phyloP scores from a whole-genome alignment of 1,139 yeast species.

The Debaryomycetaceae sp. region DNA sequence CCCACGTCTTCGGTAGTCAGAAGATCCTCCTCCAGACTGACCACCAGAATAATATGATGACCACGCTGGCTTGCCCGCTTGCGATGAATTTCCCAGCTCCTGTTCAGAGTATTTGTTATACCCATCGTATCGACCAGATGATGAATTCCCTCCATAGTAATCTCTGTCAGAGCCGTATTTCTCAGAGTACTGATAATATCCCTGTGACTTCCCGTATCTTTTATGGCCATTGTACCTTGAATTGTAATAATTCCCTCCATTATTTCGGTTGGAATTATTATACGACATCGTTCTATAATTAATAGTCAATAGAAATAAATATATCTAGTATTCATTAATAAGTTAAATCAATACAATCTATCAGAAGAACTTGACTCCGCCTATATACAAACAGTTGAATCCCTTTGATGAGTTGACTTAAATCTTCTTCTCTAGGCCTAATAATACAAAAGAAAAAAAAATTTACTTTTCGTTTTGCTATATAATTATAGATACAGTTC shows the following conservation, averaged over 20 bases:
- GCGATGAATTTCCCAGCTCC: background rate
- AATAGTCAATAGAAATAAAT: background rate
- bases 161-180: constrained; percentile 4
- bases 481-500: too few relatives aligned
- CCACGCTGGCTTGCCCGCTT: background rate
- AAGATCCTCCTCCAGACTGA: background rate
- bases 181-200: background rate
- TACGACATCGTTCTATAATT: constrained; percentile 7
- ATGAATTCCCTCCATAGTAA: constrained; percentile 13
- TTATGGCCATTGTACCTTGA: constrained; percentile 10
- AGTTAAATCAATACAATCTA: too few relatives aligned
- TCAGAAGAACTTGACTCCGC: too few relatives aligned
- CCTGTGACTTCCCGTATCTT: constrained; percentile 2
- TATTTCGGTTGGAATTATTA: constrained; percentile 8
- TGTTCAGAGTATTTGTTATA: constrained; percentile 3
- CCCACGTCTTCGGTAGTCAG: background rate
- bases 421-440: too few relatives aligned
- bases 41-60: background rate
- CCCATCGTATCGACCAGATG: constrained; percentile 2
- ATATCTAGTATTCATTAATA: too few relatives aligned
- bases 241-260: constrained; percentile 10
- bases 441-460: too few relatives aligned
- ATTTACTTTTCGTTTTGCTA: too few relatives aligned
- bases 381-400: too few relatives aligned
- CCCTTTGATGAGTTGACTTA: too few relatives aligned